Evolutionary conservation across 164 flowering plant species (phyloP).

Genomic region (Kingdonia uniflora): DNA sequence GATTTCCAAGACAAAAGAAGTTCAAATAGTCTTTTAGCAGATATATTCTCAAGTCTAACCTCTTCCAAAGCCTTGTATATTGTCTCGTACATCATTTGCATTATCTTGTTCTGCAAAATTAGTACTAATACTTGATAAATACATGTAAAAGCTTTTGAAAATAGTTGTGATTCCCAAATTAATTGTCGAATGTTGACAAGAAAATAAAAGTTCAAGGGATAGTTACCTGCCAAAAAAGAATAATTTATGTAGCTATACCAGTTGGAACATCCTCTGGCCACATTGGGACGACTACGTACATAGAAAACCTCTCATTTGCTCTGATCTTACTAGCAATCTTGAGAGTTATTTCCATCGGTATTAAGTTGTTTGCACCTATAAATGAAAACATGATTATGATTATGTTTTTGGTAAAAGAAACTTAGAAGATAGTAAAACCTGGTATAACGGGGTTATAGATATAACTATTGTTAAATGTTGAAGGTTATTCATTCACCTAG

Average conservation of each 20-base stretch:
- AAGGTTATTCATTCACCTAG: constrained; percentile 35
- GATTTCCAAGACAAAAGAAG: constrained; percentile 93
- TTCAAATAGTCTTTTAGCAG: constrained; percentile 78
- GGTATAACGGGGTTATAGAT: background rate
- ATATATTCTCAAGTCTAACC: constrained; percentile 74
- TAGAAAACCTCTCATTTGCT: constrained; percentile 90
- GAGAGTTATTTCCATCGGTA: constrained; percentile 95
- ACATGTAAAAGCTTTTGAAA: background rate
- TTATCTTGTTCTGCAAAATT: constrained; percentile 68
- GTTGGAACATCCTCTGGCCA: constrained; percentile 99
- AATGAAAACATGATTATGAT: background rate
- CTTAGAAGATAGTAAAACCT: background rate
- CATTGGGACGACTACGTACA: constrained; percentile 84
- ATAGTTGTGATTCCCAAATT: too few species aligned
- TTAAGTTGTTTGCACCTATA: constrained; percentile 88
- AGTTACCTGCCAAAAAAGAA: constrained; percentile 88
- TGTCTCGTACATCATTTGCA: constrained; percentile 99
- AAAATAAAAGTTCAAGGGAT: too few species aligned
- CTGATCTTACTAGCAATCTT: constrained; percentile 83
- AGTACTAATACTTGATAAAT: constrained; percentile 5
- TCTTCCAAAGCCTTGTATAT: constrained; percentile 82
- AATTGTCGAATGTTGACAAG: too few species aligned
- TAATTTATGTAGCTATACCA: constrained; percentile 72
- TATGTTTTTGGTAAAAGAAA: background rate
- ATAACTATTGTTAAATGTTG: background rate